Evolutionary conservation across 2,329 filamentous ascomycete species (phyloP), one percentile per base, ranked within the genome.

Genomic region (Aspergillus pseudoglaucus): DNA sequence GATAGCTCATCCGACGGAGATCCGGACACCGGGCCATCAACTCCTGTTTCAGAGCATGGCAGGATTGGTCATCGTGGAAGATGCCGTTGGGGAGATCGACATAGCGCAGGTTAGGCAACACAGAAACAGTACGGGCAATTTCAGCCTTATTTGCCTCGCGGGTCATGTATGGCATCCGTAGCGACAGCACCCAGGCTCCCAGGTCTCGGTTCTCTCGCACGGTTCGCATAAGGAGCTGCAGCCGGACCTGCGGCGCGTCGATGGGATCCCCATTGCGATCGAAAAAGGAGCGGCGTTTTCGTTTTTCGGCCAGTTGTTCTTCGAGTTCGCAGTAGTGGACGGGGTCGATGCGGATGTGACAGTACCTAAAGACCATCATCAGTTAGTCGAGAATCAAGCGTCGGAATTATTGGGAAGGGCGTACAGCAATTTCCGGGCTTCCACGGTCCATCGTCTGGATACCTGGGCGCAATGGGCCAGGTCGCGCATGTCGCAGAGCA

Each of bases 111-210:
- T 91, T 90, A 25, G 89, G 88, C 39, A 91, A 77, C 20, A 90
- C 87, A 33, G 89, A 88, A 42, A 96, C 85, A 22, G 87, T 88
- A 44, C 90, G 83, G 8, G 91, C 90, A 43, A 96, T 79, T 53
- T 91, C 87, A 46, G 87, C 80, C 65, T 93, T 89, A 64, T 81
- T 87, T 1, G 87, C 87, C 72, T 96, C 89, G 49, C 91, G 83
- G 46, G 91, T 85, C 91, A 96, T 96, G 68, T 95, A 96, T 6
- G 91, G 89, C 50, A 89, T 83, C 74, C 95, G 95, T 60, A 97
- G 76, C 59, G 85, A 90, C 61, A 84, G 73, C 4, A 95, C 88
- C 38, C 82, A 74, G 47, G 79, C 74, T 30, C 85, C 89, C 41
- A 95, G 67, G 42, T 72, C 81, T 18, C 82, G 80, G 52, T 90